These are phyloP conservation scores for Candida bentonensis DNA, from an alignment of 805 yeast genomes.

Conservation along the genomic window DNA sequence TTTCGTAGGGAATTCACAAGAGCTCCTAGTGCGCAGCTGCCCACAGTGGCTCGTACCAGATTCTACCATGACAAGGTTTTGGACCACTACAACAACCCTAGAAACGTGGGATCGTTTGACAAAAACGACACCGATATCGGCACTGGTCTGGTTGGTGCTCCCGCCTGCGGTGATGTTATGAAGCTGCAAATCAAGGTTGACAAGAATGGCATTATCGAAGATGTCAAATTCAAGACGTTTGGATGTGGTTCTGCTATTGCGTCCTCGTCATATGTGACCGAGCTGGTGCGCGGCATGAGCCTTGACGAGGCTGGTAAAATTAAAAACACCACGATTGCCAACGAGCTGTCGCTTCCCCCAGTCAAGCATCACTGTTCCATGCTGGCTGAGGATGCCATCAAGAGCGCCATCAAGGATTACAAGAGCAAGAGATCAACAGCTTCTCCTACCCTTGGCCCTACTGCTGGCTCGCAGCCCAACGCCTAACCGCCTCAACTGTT, in stretches of 20 bases:
- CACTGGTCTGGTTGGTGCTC: constrained; percentile 96
- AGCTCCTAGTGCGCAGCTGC: not conserved
- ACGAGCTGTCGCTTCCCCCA: constrained; percentile 89
- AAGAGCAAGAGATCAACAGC: constrained; percentile 51
- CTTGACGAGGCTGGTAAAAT: constrained; percentile 86
- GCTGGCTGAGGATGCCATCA: constrained; percentile 98
- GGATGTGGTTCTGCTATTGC: constrained; percentile 99
- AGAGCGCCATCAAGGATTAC: constrained; percentile 93
- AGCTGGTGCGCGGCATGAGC: constrained; percentile 86
- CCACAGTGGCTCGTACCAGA: constrained; percentile 8
- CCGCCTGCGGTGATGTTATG: constrained; percentile 99
- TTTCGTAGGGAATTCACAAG: not conserved
- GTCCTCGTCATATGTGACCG: constrained; percentile 87
- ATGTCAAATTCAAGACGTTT: constrained; percentile 94
- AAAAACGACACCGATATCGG: constrained; percentile 69
- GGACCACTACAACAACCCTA: constrained; percentile 92
- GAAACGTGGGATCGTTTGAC: constrained; percentile 90
- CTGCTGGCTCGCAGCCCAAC: constrained; percentile 21
- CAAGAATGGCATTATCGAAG: constrained; percentile 77
- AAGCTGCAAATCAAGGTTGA: constrained; percentile 92
- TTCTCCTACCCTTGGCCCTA: constrained; percentile 46
- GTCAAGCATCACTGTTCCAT: constrained; percentile 95
- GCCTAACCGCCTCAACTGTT: too few species aligned
- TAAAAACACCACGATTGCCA: constrained; percentile 89
- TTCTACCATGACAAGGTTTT: constrained; percentile 84